Conservation (phyloP, 208 protist genomes). For the Crithidia bombi region DNA sequence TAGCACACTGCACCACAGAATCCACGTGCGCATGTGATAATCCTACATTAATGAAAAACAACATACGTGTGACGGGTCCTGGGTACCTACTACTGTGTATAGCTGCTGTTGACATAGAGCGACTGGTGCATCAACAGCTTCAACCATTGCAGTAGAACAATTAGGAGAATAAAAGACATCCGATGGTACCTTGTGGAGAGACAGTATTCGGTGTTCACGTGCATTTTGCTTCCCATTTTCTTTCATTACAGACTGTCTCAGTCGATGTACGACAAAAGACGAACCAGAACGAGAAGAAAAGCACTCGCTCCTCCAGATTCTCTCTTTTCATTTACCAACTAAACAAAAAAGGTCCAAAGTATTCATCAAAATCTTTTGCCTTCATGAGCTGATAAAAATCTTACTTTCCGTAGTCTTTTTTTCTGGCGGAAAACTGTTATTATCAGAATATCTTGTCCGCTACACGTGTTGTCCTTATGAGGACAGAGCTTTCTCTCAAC, state of each 20-base stretch:
- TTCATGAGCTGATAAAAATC: neutral
- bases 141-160: no score
- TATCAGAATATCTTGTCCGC: neutral
- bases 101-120: no score
- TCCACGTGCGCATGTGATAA: no score
- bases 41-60: no score
- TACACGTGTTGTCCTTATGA: neutral
- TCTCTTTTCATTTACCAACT: neutral
- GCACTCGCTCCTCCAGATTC: neutral
- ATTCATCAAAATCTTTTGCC: neutral
- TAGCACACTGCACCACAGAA: no score
- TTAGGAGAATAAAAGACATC: no score
- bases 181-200: no score
- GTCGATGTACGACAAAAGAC: constrained; percentile 8
- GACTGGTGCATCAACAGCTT: no score
- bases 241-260: neutral
- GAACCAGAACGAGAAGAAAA: neutral
- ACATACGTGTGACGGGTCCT: no score
- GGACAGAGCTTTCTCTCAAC: neutral
- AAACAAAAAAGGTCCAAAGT: neutral
- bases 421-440: neutral
- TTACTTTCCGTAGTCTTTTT: neutral
- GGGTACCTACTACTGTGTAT: no score
- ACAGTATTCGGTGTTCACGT: no score
- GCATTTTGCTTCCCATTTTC: neutral